Conservation (phyloP, 148 eudicot species). For the Rhododendron simsii region DNA sequence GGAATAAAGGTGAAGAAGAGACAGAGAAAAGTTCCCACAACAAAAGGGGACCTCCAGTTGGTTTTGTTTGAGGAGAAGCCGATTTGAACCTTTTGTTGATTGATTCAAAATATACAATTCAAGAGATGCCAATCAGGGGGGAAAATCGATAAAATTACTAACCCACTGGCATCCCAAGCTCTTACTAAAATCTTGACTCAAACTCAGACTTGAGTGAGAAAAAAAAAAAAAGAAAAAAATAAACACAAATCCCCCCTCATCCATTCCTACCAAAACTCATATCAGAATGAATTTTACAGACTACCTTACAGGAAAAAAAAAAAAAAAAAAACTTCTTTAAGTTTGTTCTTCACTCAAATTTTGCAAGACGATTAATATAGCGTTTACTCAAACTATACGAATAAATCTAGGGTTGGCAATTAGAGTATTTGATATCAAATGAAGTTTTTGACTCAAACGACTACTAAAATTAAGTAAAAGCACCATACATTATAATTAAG, state of each 20-base stretch:
- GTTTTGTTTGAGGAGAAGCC: not conserved
- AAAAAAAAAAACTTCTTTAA: not conserved
- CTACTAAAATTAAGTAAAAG: not conserved
- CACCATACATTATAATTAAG: not conserved
- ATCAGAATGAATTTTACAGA: not conserved
- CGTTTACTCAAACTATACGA: not conserved
- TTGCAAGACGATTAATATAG: not conserved
- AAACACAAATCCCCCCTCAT: not conserved
- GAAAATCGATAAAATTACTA: not conserved
- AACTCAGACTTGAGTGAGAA: not conserved
- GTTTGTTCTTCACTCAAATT: not conserved
- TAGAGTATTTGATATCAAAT: not conserved
- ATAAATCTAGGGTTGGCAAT: not conserved
- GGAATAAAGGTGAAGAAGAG: not conserved
- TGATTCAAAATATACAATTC: not conserved
- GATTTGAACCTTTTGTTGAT: not conserved
- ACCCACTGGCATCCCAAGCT: not conserved
- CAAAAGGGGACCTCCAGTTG: not conserved
- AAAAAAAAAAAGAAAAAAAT: not conserved
- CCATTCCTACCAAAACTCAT: not conserved
- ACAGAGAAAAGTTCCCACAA: not conserved
- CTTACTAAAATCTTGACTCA: not conserved
- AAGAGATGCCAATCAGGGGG: not conserved
- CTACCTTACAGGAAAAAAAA: not conserved
- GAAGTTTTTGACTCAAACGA: not conserved